Evolutionary conservation across 2,329 filamentous ascomycete species (phyloP), one percentile per base, ranked within the genome.

Genomic region (Aspergillus persii): DNA sequence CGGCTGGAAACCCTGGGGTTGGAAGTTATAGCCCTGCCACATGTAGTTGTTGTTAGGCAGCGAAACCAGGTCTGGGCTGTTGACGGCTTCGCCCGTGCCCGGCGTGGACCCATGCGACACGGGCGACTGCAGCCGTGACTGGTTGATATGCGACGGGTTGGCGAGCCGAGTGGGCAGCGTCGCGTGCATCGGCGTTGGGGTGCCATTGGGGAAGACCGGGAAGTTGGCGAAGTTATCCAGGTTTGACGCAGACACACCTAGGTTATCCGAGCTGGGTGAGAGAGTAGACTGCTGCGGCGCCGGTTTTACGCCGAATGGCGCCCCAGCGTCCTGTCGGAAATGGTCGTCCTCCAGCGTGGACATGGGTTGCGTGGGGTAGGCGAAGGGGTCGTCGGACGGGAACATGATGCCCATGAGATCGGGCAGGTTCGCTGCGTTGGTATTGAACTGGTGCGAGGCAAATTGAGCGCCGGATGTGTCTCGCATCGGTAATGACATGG

Each of bases 371-470:
- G 77, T 80, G 15, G 79, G 79, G 62, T 82, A 82, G 4, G 79
- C 80, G 59, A 81, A 81, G 12, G 80, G 80, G 57, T 82, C 79
- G 58, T 77, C 76, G 2, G 79, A 80, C 3, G 80, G 79, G 60
- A 79, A 82, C 80, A 82, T 82, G 65, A 81, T 79, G 8, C 77
- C 77, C 74, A 79, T 79, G 44, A 82, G 69, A 63, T 81, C 80
- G 1, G 79, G 79, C 15, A 81, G 71, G 56, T 74, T 73, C 41
- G 61, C 63, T 7, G 66, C 54, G 51, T 69, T 72, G 33, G 68
- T 67, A 15, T 41, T 41, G 55, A 77, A 71, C 44, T 70, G 72
- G 41, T 73, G 74, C 11, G 74, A 62, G 12, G 53, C 54, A 59
- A 72, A 75, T 15, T 68, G 66, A 36, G 69, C 62, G 29, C 63